Percentiles rank a stretch among this genome's conserved stretches.
phyloP scores from a whole-genome alignment of 345 rosid species.

The Melastoma malabathricum region DNA sequence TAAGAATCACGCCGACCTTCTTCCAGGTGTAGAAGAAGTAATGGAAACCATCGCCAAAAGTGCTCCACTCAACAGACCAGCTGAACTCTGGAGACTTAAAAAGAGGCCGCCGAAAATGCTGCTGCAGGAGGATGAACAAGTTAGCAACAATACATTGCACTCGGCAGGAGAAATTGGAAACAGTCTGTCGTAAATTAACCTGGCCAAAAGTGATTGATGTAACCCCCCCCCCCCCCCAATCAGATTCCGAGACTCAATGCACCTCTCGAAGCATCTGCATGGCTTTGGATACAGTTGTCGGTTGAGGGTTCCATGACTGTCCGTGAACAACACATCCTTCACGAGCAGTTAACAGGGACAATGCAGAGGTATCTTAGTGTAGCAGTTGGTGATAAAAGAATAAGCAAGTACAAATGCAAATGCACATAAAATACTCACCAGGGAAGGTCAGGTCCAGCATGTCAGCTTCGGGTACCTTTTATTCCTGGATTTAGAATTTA shows the following conservation, averaged over 20 bases:
- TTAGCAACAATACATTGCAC: not conserved
- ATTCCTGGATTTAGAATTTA: constrained; percentile 46
- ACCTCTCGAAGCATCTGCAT: constrained; percentile 69
- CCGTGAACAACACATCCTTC: constrained; percentile 84
- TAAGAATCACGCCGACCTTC: constrained; percentile 32
- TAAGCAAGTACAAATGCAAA: constrained; percentile 1
- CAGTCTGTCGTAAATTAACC: constrained; percentile 21
- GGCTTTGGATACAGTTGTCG: constrained; percentile 49
- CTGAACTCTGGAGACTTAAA: constrained; percentile 49
- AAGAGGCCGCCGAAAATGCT: constrained; percentile 77
- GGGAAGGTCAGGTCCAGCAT: constrained; percentile 85
- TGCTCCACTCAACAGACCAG: constrained; percentile 72
- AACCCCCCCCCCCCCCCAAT: constrained; percentile 73
- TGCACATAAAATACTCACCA: constrained; percentile 13
- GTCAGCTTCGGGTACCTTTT: constrained; percentile 85
- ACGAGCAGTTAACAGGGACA: constrained; percentile 1
- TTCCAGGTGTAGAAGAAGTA: constrained; percentile 64
- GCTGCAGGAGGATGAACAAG: constrained; percentile 28
- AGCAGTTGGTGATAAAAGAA: not conserved
- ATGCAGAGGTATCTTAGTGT: not conserved
- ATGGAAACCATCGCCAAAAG: constrained; percentile 82
- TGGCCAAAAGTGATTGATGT: constrained; percentile 81
- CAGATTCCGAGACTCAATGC: constrained; percentile 65
- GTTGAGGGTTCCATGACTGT: constrained; percentile 90
- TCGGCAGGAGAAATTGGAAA: not conserved